Base-by-base conservation (phyloP, 192 early-diverging fungal species). In the Haplosporangium gracile region DNA sequence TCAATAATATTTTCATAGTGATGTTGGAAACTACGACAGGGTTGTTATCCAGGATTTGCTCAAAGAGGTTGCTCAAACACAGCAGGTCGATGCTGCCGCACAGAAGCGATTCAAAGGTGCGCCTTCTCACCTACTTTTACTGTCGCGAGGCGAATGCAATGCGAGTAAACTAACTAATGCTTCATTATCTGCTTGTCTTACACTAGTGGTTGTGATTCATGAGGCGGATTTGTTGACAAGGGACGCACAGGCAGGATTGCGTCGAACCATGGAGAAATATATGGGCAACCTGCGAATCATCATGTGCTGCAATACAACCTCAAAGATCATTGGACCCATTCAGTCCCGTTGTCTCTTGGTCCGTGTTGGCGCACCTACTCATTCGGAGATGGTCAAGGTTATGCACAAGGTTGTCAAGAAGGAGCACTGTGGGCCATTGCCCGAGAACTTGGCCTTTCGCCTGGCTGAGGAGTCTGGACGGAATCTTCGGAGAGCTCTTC, bases 241-340 rank as follows among this genome's bases (percentile, higher is more conserved):
- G 53, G 97, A 98, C 70, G 98, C 99, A 20, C 99, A 99, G 89
- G 95, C 97, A 43, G 98, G 95, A 36, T 92, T 99, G 74, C 94
- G 99, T 74, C 91, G 99, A n/a, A 99, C 99, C 4, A 99, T 99
- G 99, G 99, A 99, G 89, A 99, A 99, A 90, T 99, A 99, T 88
- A 97, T 96, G 92, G 84, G 82, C 74, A 98, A 97, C 87, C 89
- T 99, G 74, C 94, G 99, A 32, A 89, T 99, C 51, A 97, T 99
- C 78, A 85, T 99, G 77, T 98, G 97, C 88, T 95, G 95, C 78
- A 97, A 95, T 71, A 94, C 93, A 29, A 96, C 97, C 1, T 95
- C 94, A 57, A 97, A 96, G 88, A 97, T 99, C 84, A 98, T 99
- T 83, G 82, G 91, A 29, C 98, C 99, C 2, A 96, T 99, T 75